phyloP scores from a whole-genome alignment of 2,329 filamentous ascomycete genomes.

The Mollisiaceae sp. region DNA sequence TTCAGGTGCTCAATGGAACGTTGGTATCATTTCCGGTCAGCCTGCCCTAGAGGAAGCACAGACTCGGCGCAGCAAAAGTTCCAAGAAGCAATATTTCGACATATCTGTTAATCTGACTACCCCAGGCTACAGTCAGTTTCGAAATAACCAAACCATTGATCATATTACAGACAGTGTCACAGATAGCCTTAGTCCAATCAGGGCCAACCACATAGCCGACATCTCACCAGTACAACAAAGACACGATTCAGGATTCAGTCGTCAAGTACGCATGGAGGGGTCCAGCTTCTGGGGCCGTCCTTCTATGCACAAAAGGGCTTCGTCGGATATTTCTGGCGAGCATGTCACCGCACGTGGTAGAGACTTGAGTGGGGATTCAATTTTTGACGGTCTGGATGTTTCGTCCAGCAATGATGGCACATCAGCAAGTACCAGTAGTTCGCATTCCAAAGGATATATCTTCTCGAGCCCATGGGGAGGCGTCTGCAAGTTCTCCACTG shows the following conservation, averaged over 20 bases:
- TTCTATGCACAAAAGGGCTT: slow-evolving; percentile 33
- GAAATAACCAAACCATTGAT: slow-evolving; percentile 20
- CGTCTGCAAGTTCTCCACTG: slow-evolving; percentile 83
- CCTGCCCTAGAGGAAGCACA: slow-evolving; percentile 27
- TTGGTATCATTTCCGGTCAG: slow-evolving; percentile 62
- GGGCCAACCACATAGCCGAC: slow-evolving; percentile 9
- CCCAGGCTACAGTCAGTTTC: slow-evolving; percentile 43
- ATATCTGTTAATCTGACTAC: slow-evolving; percentile 42
- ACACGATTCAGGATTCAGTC: slow-evolving; percentile 47
- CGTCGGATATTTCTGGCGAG: slow-evolving; percentile 34
- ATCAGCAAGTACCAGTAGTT: slow-evolving; percentile 13
- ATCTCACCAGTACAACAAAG: slow-evolving; percentile 12
- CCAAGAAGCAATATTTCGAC: slow-evolving; percentile 47
- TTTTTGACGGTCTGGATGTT: slow-evolving; percentile 6
- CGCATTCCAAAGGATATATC: slow-evolving; percentile 63
- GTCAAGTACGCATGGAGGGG: slow-evolving; percentile 60
- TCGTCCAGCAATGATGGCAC: slow-evolving; percentile 12
- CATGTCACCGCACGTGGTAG: slow-evolving; percentile 22
- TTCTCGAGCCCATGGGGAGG: slow-evolving; percentile 89
- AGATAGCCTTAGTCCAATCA: not conserved
- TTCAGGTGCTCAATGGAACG: slow-evolving; percentile 75
- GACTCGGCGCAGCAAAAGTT: slow-evolving; percentile 36
- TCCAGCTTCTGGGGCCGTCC: slow-evolving; percentile 37
- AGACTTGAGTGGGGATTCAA: slow-evolving; percentile 29
- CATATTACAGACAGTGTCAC: slow-evolving; percentile 17